These are phyloP conservation scores for Aspergillus heteromorphus DNA, from an alignment of 495 filamentous ascomycete species.

Conservation along the genomic window DNA sequence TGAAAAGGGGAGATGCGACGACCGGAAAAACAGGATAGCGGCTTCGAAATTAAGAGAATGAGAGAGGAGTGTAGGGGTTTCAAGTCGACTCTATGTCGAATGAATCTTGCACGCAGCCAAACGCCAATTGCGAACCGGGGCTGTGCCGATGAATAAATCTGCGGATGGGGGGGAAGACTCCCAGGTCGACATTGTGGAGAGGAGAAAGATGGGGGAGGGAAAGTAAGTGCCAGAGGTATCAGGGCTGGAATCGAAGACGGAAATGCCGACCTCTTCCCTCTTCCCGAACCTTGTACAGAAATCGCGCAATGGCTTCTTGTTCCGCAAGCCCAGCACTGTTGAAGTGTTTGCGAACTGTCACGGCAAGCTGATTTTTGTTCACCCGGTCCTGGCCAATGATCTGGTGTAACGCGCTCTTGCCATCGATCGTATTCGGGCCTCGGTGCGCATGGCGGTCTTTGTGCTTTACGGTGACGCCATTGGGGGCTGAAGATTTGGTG, in stretches of 20 bases:
- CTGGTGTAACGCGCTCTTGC: slow-evolving; percentile 23
- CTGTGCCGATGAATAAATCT: not conserved
- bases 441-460: slow-evolving; percentile 8
- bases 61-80: not conserved
- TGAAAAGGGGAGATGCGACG: slow-evolving; percentile 4
- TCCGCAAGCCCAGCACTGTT: slow-evolving; percentile 79
- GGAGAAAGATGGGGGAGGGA: slow-evolving; percentile 2
- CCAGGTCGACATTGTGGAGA: not conserved
- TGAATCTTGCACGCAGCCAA: not conserved
- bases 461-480: slow-evolving; percentile 11
- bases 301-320: slow-evolving; percentile 81
- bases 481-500: slow-evolving; percentile 7
- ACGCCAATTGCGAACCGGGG: not conserved
- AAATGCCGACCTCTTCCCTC: slow-evolving; percentile 41
- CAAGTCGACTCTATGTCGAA: not conserved
- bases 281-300: slow-evolving; percentile 74
- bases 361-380: slow-evolving; percentile 72
- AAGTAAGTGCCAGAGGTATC: not conserved
- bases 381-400: slow-evolving; percentile 53
- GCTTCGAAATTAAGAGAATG: not conserved
- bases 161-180: not conserved
- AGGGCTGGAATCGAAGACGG: slow-evolving; percentile 42
- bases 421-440: slow-evolving; percentile 6
- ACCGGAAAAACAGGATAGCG: not conserved
- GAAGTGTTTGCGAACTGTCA: slow-evolving; percentile 82